Percentiles rank a stretch among this genome's conserved stretches.
Conservation (phyloP, 2,329 filamentous ascomycete genomes). For the Botrytis byssoidea region DNA sequence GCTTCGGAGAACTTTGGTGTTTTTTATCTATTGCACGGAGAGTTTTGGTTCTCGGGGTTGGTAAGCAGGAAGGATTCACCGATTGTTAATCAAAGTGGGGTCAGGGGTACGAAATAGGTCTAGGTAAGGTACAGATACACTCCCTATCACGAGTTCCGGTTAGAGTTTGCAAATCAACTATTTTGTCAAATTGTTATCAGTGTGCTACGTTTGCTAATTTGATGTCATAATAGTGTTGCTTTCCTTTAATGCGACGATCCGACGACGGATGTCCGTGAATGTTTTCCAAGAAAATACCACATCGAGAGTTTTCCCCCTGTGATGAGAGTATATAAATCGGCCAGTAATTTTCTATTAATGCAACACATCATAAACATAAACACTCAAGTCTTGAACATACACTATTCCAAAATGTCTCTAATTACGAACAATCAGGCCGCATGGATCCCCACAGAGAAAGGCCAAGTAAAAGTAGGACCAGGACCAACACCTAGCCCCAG, state of each 20-base stretch:
- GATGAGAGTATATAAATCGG: background rate
- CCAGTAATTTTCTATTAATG: background rate
- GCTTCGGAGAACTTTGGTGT: slow-evolving; percentile 2
- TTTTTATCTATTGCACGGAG: too few relatives aligned
- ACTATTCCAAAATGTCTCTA: slow-evolving; percentile 11
- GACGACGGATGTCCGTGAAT: background rate
- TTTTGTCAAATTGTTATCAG: background rate
- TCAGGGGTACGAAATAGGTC: background rate
- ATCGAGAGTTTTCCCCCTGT: background rate
- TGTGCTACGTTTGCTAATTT: background rate
- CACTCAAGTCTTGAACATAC: background rate
- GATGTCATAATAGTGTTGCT: background rate
- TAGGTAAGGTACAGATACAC: background rate
- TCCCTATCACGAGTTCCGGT: background rate
- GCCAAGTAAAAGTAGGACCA: slow-evolving; percentile 38
- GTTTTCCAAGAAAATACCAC: background rate
- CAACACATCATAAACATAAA: background rate
- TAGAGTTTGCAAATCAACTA: background rate
- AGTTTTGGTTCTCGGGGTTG: background rate
- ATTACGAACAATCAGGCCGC: slow-evolving; percentile 30
- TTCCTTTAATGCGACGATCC: background rate
- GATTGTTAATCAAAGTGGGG: background rate
- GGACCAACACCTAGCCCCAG: slow-evolving; percentile 40
- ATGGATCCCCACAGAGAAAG: slow-evolving; percentile 35
- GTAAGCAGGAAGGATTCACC: background rate